Percentiles rank a stretch among this genome's conserved stretches.
Evolutionary conservation across 2,329 filamentous ascomycete genomes (phyloP).

Genomic region (Sclerotinia minor): DNA sequence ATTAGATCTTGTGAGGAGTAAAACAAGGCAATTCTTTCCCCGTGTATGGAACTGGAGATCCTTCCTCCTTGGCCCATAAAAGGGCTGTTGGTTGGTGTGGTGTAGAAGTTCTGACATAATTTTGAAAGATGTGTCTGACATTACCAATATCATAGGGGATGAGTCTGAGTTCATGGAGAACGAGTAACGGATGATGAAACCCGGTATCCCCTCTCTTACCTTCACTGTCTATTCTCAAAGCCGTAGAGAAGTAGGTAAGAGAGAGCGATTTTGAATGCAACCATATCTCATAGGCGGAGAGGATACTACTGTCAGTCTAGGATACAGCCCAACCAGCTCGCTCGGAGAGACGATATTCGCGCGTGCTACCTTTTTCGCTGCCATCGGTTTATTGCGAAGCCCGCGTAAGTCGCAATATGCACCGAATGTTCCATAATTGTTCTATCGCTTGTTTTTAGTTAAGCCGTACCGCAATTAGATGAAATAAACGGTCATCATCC

Average conservation of each 20-base stretch:
- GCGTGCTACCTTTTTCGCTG: neutral
- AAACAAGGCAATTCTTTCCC: conserved; percentile 2
- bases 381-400: conserved; percentile 9
- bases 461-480: conserved; percentile 15
- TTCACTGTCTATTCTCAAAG: neutral
- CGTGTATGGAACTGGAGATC: conserved; percentile 4
- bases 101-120: conserved; percentile 3
- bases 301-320: neutral
- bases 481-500: conserved; percentile 18
- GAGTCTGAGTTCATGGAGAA: neutral
- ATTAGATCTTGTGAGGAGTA: conserved; percentile 3
- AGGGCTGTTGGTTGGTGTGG: neutral
- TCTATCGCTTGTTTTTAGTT: conserved; percentile 29
- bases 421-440: conserved; percentile 28
- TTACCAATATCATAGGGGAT: neutral
- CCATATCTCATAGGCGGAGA: neutral
- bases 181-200: neutral
- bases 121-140: conserved; percentile 8
- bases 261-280: neutral
- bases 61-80: neutral
- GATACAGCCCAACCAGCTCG: neutral
- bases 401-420: conserved; percentile 1
- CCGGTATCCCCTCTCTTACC: neutral
- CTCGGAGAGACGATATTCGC: conserved; percentile 13
- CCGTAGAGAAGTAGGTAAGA: neutral